phyloP scores from a whole-genome alignment of 2,329 filamentous ascomycete genomes.

The Sporothrix brunneoviolacea region DNA sequence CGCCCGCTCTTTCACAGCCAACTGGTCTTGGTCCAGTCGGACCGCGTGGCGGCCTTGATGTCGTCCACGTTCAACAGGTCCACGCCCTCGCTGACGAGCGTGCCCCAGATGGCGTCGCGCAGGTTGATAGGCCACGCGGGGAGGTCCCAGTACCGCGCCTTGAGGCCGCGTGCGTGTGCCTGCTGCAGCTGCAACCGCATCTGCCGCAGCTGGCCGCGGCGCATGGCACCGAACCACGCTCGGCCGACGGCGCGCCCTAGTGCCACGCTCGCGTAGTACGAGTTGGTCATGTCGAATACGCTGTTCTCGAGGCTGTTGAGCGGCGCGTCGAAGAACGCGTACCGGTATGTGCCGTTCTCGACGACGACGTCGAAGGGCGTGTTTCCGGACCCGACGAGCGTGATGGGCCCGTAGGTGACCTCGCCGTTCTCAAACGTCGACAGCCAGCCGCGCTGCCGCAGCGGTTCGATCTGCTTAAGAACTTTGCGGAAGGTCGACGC shows the following conservation, averaged over 20 bases:
- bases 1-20: no score
- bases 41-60: slow-evolving; percentile 17
- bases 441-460: slow-evolving; percentile 53
- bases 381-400: slow-evolving; percentile 62
- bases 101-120: slow-evolving; percentile 52
- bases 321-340: slow-evolving; percentile 62
- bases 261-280: slow-evolving; percentile 58
- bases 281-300: slow-evolving; percentile 47
- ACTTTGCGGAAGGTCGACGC: slow-evolving; percentile 46
- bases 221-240: slow-evolving; percentile 39
- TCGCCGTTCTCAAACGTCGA: slow-evolving; percentile 44
- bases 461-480: slow-evolving; percentile 47
- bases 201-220: slow-evolving; percentile 34
- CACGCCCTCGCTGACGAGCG: slow-evolving; percentile 50
- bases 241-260: slow-evolving; percentile 49
- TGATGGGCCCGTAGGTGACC: slow-evolving; percentile 51
- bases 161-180: slow-evolving; percentile 50
- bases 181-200: slow-evolving; percentile 39
- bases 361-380: slow-evolving; percentile 51
- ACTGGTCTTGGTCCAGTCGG: slow-evolving; percentile 14
- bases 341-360: slow-evolving; percentile 46
- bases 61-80: slow-evolving; percentile 60
- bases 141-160: slow-evolving; percentile 56
- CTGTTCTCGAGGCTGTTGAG: slow-evolving; percentile 35
- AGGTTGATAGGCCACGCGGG: slow-evolving; percentile 53